Evolutionary conservation across 2,329 filamentous ascomycete species (phyloP), one percentile per base, ranked within the genome.

Genomic region (Diaporthe batatas): DNA sequence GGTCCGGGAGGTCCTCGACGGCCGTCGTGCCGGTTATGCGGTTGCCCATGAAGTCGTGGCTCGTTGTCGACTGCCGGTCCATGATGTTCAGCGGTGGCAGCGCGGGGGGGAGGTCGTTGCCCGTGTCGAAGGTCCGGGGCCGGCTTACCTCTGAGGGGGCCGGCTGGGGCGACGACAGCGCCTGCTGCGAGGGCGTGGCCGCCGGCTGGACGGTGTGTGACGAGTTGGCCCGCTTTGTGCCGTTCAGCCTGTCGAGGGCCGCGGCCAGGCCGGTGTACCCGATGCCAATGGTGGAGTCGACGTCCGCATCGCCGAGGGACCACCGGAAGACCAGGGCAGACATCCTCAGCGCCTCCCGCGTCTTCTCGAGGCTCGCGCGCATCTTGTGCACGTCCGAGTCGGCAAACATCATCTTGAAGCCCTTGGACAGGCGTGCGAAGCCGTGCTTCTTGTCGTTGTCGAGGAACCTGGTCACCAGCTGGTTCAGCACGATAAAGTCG

Each of bases 181-280:
- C 29, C 5, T 25, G 51, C 2, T 32, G 34, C 25, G 44, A 29
- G 16, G 25, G 51, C 7, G 55, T 29, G 10, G 34, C n/a, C 2
- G 39, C 23, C 36, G 72, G 21, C 57, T 73, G 65, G 25, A 54
- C 11, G 2, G 77, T 75, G 36, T 76, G 76, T 76, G 78, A 76
- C 29, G 77, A 65, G 2, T 75, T 32, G 65, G 75, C 21, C 68
- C 71, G 73, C 64, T 42, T 68, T 8, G 54, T 51, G 18, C 69
- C 65, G 57, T 73, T 69, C 74, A 89, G 81, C 71, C 86, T 84
- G 57, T 91, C 89, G 14, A 93, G 85, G 3, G 91, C 91, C 12
- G 91, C 91, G 0, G 89, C 88, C 10, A 93, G 85, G 6, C 90
- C 90, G 1, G 90, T 91, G 77, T 92, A 93, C 55, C 91, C 91